Percentiles rank a stretch among this genome's conserved stretches.
Conservation (phyloP, 2,329 filamentous ascomycete species). For the Phialocephala subalpina region DNA sequence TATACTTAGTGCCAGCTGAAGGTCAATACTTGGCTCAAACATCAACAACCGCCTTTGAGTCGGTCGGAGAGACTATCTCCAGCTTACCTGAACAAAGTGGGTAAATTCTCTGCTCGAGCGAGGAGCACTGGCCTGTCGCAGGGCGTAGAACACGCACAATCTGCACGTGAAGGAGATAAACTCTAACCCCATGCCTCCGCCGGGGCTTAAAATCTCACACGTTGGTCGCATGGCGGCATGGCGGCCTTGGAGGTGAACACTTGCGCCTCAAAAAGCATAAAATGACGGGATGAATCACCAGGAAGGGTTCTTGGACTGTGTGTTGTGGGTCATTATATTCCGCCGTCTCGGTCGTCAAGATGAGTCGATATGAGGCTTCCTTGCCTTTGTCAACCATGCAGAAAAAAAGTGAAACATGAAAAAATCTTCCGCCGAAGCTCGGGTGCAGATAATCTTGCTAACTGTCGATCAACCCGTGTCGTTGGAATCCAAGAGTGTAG, state of each 20-base stretch:
- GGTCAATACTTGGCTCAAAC: not conserved
- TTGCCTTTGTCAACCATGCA: conserved; percentile 10
- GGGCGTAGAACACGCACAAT: not conserved
- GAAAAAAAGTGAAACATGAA: too few species aligned
- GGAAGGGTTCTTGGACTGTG: not conserved
- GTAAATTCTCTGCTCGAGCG: not conserved
- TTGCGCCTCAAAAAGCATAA: conserved; percentile 10
- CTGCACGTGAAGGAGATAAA: conserved; percentile 5
- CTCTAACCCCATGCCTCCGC: not conserved
- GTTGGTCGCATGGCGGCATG: not conserved
- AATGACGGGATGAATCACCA: conserved; percentile 7
- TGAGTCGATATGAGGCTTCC: conserved; percentile 14
- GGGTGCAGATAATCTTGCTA: not conserved
- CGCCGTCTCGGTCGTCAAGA: not conserved
- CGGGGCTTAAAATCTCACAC: conserved; percentile 6
- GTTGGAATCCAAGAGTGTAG: not conserved
- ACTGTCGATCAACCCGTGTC: not conserved
- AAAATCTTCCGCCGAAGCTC: too few species aligned
- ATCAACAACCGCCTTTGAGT: not conserved
- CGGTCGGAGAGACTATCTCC: not conserved
- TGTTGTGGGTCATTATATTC: not conserved
- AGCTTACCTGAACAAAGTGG: conserved; percentile 5
- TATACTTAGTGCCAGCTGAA: not conserved
- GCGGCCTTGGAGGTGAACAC: not conserved
- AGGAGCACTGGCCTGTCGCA: not conserved